phyloP scores from a whole-genome alignment of 805 yeast genomes.

The Citeromyces nyonsensis region DNA sequence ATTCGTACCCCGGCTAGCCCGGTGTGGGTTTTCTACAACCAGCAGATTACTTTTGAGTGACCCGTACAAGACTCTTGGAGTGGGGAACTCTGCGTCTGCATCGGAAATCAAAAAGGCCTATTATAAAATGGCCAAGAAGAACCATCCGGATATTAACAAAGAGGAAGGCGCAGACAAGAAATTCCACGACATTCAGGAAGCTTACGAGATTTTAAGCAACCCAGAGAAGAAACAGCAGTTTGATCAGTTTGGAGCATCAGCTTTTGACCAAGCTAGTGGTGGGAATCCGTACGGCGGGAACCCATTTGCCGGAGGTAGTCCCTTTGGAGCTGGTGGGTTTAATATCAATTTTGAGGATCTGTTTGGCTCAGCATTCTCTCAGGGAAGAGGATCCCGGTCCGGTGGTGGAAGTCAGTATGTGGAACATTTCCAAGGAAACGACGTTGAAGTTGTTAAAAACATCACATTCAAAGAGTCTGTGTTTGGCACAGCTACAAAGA shows the following conservation, averaged over 20 bases:
- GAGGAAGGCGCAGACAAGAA: conserved; percentile 76
- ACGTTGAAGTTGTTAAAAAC: conserved; percentile 64
- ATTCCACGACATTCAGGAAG: conserved; percentile 88
- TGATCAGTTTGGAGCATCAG: conserved; percentile 88
- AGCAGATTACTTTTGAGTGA: conserved; percentile 26
- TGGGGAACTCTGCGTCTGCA: conserved; percentile 49
- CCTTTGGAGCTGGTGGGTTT: conserved; percentile 15
- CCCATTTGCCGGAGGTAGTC: conserved; percentile 27
- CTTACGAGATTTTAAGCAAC: conserved; percentile 83
- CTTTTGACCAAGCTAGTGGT: conserved; percentile 54
- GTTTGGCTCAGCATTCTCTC: conserved; percentile 36
- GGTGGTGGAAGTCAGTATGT: conserved; percentile 29
- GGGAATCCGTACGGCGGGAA: conserved; percentile 39
- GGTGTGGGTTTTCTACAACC: conserved; percentile 22
- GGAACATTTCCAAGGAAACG: conserved; percentile 79
- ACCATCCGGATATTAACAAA: conserved; percentile 94
- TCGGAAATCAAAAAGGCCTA: conserved; percentile 92
- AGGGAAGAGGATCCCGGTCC: conserved; percentile 19
- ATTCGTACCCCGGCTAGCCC: neutral
- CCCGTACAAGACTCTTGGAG: conserved; percentile 79
- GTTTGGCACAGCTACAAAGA: conserved; percentile 52
- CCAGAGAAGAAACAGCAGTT: conserved; percentile 75
- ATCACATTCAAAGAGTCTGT: conserved; percentile 78
- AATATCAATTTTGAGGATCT: conserved; percentile 44
- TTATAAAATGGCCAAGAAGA: conserved; percentile 83